These are phyloP conservation scores for Thermothelomyces thermophilus DNA, from an alignment of 2,329 filamentous ascomycete genomes.

Conservation along the genomic window DNA sequence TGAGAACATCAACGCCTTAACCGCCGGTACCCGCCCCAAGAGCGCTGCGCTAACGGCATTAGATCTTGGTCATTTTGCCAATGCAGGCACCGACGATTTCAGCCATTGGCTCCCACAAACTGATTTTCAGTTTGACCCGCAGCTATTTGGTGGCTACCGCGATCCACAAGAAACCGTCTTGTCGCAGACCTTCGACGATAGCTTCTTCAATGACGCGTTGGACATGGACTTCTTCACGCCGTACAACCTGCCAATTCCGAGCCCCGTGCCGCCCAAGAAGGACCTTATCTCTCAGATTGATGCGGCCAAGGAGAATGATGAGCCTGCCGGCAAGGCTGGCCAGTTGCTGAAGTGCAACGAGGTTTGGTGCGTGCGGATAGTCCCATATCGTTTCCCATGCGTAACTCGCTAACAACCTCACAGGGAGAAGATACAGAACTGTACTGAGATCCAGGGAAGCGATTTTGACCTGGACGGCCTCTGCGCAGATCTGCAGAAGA, in stretches of 20 bases:
- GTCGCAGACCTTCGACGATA: slow-evolving; percentile 61
- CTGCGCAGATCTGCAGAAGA: slow-evolving; percentile 87
- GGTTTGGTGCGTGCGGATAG: slow-evolving; percentile 66
- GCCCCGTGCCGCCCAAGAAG: slow-evolving; percentile 46
- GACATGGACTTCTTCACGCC: slow-evolving; percentile 75
- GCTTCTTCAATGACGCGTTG: slow-evolving; percentile 68
- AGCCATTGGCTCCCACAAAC: slow-evolving; percentile 72
- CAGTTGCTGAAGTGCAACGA: slow-evolving; percentile 78
- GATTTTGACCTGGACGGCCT: slow-evolving; percentile 91
- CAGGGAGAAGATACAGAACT: slow-evolving; percentile 86
- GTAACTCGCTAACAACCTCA: slow-evolving; percentile 35
- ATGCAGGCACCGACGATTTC: slow-evolving; percentile 50
- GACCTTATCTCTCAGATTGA: slow-evolving; percentile 75
- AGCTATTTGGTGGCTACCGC: slow-evolving; percentile 86
- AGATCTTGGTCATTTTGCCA: slow-evolving; percentile 35
- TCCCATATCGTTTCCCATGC: not conserved
- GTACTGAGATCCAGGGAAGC: slow-evolving; percentile 79
- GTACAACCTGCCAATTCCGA: slow-evolving; percentile 58
- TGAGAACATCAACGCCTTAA: slow-evolving; percentile 9
- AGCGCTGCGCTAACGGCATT: slow-evolving; percentile 9
- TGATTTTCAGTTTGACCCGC: slow-evolving; percentile 80
- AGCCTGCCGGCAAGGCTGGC: slow-evolving; percentile 44
- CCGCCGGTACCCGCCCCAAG: not conserved
- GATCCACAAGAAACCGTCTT: slow-evolving; percentile 81
- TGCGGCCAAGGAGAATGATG: slow-evolving; percentile 64